These are phyloP conservation scores for Odontarrhena argentea DNA, from an alignment of 345 rosid species.

Conservation along the genomic window DNA sequence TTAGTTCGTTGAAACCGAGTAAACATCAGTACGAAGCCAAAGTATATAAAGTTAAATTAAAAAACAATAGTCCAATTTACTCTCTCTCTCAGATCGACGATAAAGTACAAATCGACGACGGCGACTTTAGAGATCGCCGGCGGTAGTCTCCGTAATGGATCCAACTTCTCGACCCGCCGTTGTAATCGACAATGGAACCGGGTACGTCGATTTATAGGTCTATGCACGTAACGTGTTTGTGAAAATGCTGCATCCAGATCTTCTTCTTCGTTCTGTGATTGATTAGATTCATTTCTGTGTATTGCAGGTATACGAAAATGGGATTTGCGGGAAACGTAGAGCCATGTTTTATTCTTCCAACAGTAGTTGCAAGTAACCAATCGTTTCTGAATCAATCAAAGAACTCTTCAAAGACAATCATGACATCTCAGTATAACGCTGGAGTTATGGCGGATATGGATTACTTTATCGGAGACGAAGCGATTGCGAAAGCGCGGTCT, in stretches of 20 bases:
- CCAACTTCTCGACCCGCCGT: constrained; percentile 91
- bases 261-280: constrained; percentile 15
- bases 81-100: constrained; percentile 6
- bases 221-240: constrained; percentile 44
- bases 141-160: constrained; percentile 56
- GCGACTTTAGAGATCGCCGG: constrained; percentile 28
- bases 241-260: constrained; percentile 39
- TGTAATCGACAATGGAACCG: constrained; percentile 98
- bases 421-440: constrained; percentile 83
- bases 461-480: constrained; percentile 90
- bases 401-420: constrained; percentile 66
- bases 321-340: constrained; percentile 98
- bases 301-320: constrained; percentile 84
- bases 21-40: constrained; percentile 8
- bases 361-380: constrained; percentile 89
- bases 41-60: not conserved
- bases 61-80: not conserved
- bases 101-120: constrained; percentile 32
- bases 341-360: constrained; percentile 90
- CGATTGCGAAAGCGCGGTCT: constrained; percentile 66
- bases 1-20: constrained; percentile 20
- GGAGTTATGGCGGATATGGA: constrained; percentile 98
- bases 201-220: constrained; percentile 48
- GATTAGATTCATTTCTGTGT: constrained; percentile 11
- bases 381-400: constrained; percentile 78